phyloP scores from a whole-genome alignment of 1,139 yeast genomes.

The Tardiomyces blankii region DNA sequence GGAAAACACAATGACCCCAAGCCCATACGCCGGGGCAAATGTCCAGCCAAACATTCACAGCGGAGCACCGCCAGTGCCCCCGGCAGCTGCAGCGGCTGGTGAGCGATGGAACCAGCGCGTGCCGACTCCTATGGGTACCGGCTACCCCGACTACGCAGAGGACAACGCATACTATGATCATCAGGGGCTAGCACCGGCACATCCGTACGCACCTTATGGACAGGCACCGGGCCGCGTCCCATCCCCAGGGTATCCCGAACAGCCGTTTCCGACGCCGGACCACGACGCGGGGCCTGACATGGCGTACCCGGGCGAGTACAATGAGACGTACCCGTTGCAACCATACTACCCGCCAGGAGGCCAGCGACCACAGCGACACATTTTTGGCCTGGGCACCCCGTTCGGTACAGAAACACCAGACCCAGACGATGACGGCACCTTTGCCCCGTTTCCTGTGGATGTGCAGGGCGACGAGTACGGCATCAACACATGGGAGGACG shows the following conservation, averaged over 20 bases:
- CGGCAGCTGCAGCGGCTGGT: too few relatives aligned
- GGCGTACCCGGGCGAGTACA: neutral
- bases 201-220: too few relatives aligned
- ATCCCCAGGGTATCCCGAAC: neutral
- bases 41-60: too few relatives aligned
- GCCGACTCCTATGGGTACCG: too few relatives aligned
- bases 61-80: too few relatives aligned
- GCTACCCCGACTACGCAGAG: too few relatives aligned
- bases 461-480: constrained; percentile 29
- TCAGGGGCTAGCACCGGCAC: too few relatives aligned
- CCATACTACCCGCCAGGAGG: neutral
- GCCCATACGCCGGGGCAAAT: too few relatives aligned
- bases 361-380: constrained; percentile 11
- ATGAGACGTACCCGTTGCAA: neutral
- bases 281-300: neutral
- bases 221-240: too few relatives aligned
- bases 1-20: too few relatives aligned
- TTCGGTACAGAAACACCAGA: constrained; percentile 6
- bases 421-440: constrained; percentile 17
- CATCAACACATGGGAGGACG: constrained; percentile 27
- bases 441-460: constrained; percentile 22
- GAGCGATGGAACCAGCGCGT: too few relatives aligned
- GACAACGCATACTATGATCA: too few relatives aligned
- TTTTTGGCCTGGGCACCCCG: constrained; percentile 6
- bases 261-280: neutral